These are phyloP conservation scores for Penicillium sp. DNA, from an alignment of 2,329 filamentous ascomycete species.

Conservation along the genomic window DNA sequence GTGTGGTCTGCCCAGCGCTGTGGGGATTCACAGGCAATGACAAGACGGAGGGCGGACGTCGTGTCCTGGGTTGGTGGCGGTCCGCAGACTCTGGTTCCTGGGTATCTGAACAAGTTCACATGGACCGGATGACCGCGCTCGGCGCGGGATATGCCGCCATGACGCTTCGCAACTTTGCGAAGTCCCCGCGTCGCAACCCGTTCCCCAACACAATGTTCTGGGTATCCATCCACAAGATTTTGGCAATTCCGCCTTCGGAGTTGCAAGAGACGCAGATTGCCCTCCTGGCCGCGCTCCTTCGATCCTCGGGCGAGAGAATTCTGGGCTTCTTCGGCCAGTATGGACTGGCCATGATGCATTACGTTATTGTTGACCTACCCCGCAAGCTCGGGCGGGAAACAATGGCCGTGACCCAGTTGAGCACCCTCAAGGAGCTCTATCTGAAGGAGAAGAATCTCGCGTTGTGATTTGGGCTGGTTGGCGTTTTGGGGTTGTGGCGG, in stretches of 20 bases:
- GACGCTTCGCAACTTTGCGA: conserved; percentile 76
- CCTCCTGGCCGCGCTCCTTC: conserved; percentile 68
- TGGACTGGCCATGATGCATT: conserved; percentile 66
- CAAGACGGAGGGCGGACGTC: conserved; percentile 64
- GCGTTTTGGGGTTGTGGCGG: background rate
- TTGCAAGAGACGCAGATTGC: conserved; percentile 71
- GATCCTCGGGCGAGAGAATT: conserved; percentile 71
- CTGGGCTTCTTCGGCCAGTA: conserved; percentile 76
- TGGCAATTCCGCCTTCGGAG: conserved; percentile 67
- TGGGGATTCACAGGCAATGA: conserved; percentile 80
- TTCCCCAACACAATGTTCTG: conserved; percentile 81
- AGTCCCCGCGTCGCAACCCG: conserved; percentile 65
- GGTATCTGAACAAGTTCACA: conserved; percentile 69
- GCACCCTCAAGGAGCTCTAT: conserved; percentile 39
- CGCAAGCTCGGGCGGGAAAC: conserved; percentile 31
- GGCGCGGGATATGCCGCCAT: conserved; percentile 81
- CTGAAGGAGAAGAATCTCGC: conserved; percentile 37
- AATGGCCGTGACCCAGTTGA: conserved; percentile 40
- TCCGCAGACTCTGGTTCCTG: conserved; percentile 54
- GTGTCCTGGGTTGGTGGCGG: conserved; percentile 70
- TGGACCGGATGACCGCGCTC: conserved; percentile 77
- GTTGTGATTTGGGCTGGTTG: conserved; percentile 22
- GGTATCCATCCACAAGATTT: conserved; percentile 69
- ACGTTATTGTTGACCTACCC: conserved; percentile 73
- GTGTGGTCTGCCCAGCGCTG: conserved; percentile 74